Evolutionary conservation across 2,329 filamentous ascomycete genomes (phyloP).

Genomic region (Cladosporium sp.): DNA sequence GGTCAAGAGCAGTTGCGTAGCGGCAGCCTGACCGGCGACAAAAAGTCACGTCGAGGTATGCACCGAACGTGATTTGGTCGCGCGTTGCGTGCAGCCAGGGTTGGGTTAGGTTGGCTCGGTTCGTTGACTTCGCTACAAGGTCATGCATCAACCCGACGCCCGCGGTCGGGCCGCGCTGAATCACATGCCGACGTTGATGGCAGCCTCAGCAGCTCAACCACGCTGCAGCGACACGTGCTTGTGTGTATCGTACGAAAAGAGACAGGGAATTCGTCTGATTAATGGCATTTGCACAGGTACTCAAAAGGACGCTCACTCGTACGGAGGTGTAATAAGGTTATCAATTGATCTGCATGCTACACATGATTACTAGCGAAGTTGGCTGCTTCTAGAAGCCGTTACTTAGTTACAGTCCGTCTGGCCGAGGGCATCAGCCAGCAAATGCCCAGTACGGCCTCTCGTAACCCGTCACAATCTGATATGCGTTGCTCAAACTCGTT

Average conservation of each 20-base stretch:
- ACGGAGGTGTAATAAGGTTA: no score
- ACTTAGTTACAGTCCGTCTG: constrained; percentile 4
- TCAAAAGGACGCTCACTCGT: no score
- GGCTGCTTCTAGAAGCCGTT: no score
- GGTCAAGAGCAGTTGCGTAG: neutral
- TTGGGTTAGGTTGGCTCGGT: neutral
- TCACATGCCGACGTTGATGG: neutral
- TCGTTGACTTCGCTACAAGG: no score
- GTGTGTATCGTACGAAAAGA: no score
- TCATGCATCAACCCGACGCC: neutral
- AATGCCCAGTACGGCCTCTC: neutral
- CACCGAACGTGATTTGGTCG: neutral
- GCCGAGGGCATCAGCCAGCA: neutral
- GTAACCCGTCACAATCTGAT: constrained; percentile 2
- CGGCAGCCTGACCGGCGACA: neutral
- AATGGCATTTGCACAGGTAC: no score
- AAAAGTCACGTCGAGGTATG: neutral
- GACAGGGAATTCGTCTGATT: no score
- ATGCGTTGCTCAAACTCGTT: neutral
- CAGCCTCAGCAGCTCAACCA: neutral
- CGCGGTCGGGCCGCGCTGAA: neutral
- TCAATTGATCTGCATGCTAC: no score
- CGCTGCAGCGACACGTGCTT: neutral
- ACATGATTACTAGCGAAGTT: no score
- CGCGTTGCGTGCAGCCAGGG: neutral